phyloP scores from a whole-genome alignment of 371 early-diverging fungal species.

The Chytridium lagenaria region DNA sequence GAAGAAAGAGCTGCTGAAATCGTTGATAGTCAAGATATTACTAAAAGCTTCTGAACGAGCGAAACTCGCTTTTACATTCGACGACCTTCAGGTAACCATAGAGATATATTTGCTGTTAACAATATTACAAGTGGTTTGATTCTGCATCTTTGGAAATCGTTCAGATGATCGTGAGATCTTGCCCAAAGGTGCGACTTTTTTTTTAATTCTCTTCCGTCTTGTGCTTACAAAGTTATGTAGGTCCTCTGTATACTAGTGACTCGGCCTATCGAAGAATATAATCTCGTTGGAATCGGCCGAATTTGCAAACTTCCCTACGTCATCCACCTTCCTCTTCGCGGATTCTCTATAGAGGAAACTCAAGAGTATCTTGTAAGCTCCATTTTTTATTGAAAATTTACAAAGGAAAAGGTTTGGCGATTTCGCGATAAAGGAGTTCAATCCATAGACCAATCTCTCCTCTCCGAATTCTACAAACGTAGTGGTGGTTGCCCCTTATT shows the following conservation, averaged over 20 bases:
- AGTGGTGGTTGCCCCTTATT: constrained; percentile 2
- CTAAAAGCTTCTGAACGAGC: background rate
- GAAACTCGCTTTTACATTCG: background rate
- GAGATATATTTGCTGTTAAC: background rate
- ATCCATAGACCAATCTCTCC: background rate
- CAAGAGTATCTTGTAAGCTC: constrained; percentile 2
- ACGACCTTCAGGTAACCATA: background rate
- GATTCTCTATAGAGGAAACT: background rate
- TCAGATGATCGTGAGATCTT: constrained; percentile 1
- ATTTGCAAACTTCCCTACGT: background rate
- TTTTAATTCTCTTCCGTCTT: background rate
- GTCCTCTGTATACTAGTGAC: background rate
- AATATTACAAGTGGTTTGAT: constrained; percentile 3
- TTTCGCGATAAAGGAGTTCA: background rate
- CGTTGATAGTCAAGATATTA: background rate
- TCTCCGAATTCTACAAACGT: constrained; percentile 13
- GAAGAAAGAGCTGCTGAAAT: constrained; percentile 8
- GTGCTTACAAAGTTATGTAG: background rate
- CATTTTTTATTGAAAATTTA: background rate
- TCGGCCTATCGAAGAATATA: constrained; percentile 9
- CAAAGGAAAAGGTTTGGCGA: background rate
- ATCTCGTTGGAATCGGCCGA: background rate
- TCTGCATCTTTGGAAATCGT: constrained; percentile 1
- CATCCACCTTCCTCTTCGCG: background rate
- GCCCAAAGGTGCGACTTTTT: background rate